phyloP scores from a whole-genome alignment of 495 filamentous ascomycete species.

The Chaetomium tenue region DNA sequence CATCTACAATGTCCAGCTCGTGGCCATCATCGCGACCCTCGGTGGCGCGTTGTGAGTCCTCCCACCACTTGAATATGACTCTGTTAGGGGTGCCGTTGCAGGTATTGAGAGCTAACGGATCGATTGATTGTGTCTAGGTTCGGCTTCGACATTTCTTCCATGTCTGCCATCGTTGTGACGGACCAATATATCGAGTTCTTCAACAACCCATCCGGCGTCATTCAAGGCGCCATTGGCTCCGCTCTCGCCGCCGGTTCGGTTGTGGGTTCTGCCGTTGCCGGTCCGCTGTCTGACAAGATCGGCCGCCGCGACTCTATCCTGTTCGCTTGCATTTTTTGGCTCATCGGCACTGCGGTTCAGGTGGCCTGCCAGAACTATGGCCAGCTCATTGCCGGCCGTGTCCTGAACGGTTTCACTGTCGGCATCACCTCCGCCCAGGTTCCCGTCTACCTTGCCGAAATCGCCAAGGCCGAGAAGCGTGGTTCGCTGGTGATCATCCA shows the following conservation, averaged over 20 bases:
- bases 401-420: conserved; percentile 70
- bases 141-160: conserved; percentile 61
- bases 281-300: conserved; percentile 54
- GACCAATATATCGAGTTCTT: conserved; percentile 67
- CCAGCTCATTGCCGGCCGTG: conserved; percentile 66
- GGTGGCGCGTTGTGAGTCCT: conserved; percentile 55
- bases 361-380: conserved; percentile 58
- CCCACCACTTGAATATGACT: neutral
- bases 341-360: conserved; percentile 67
- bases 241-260: conserved; percentile 27
- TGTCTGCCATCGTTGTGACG: conserved; percentile 70
- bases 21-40: conserved; percentile 60
- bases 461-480: conserved; percentile 63
- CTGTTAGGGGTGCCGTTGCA: neutral
- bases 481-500: conserved; percentile 72
- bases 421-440: conserved; percentile 76
- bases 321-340: conserved; percentile 67
- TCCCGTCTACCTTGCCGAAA: conserved; percentile 77
- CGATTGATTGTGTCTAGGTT: conserved; percentile 37
- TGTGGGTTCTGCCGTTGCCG: conserved; percentile 23
- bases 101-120: neutral
- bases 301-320: conserved; percentile 64
- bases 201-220: conserved; percentile 59
- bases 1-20: conserved; percentile 61
- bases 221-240: conserved; percentile 64